Evolutionary conservation across 2,329 filamentous ascomycete species (phyloP).

Genomic region (Alternaria gaisen): DNA sequence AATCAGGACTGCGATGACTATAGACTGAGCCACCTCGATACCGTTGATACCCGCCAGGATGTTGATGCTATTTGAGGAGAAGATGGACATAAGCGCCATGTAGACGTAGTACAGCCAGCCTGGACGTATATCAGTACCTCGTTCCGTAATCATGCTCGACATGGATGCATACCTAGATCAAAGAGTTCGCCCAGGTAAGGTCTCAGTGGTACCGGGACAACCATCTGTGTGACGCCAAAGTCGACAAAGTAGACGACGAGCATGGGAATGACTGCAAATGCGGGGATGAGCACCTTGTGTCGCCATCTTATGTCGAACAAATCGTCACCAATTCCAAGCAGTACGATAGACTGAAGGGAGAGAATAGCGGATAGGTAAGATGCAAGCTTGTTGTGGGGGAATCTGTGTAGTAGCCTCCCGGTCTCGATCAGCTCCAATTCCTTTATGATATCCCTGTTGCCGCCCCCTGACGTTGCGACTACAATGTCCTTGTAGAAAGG

Average conservation of each 20-base stretch:
- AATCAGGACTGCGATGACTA: constrained; percentile 86
- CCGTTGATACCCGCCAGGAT: constrained; percentile 99
- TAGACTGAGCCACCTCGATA: constrained; percentile 92
- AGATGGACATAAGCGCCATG: constrained; percentile 96
- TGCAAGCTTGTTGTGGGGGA: constrained; percentile 95
- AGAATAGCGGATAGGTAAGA: constrained; percentile 95
- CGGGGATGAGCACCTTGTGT: constrained; percentile 98
- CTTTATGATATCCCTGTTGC: constrained; percentile 86
- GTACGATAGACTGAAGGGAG: constrained; percentile 87
- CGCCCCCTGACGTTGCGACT: constrained; percentile 89
- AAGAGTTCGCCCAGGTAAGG: constrained; percentile 85
- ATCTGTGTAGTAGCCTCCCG: constrained; percentile 86
- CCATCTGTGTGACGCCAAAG: constrained; percentile 95
- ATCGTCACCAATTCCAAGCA: constrained; percentile 94
- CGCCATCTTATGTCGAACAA: constrained; percentile 98
- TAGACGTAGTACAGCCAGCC: constrained; percentile 83
- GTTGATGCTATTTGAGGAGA: constrained; percentile 98
- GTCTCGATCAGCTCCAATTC: constrained; percentile 77
- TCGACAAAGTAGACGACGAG: constrained; percentile 98
- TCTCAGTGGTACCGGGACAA: constrained; percentile 86
- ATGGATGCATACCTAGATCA: constrained; percentile 66
- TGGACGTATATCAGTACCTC: constrained; percentile 34
- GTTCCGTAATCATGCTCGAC: not conserved
- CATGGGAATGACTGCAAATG: constrained; percentile 90
- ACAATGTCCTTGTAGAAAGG: constrained; percentile 99